These are phyloP conservation scores for Backusella sp. DNA, from an alignment of 192 early-diverging fungal species.

Conservation along the genomic window DNA sequence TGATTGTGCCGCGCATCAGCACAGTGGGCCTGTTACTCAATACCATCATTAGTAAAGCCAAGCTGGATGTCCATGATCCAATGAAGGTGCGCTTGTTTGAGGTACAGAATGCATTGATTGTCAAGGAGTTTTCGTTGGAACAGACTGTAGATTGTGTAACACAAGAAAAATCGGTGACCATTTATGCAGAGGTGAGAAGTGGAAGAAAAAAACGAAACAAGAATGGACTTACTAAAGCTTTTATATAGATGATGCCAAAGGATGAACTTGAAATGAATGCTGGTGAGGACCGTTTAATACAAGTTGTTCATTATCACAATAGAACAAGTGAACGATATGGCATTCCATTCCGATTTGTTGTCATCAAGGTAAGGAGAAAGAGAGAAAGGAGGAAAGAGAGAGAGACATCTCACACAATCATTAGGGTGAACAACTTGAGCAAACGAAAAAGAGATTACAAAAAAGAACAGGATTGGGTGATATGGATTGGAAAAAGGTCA, in stretches of 20 bases:
- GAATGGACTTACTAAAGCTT: not conserved
- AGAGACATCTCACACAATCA: not conserved
- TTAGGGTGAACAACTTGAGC: conserved; percentile 62
- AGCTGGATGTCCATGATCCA: conserved; percentile 5
- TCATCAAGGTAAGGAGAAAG: conserved; percentile 40
- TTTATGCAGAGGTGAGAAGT: conserved; percentile 59
- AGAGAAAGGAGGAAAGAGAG: not conserved
- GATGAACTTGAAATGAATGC: conserved; percentile 44
- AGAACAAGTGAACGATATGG: conserved; percentile 69
- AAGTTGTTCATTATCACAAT: conserved; percentile 77
- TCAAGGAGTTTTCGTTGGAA: conserved; percentile 27
- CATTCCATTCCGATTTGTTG: conserved; percentile 79
- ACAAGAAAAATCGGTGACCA: conserved; percentile 16
- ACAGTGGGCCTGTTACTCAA: not conserved
- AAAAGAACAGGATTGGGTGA: conserved; percentile 70
- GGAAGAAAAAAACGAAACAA: too few species aligned
- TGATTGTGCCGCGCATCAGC: conserved; percentile 9
- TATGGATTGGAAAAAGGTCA: conserved; percentile 77
- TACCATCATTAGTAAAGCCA: conserved; percentile 9
- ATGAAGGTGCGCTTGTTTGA: conserved; percentile 19
- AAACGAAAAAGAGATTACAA: conserved; percentile 73
- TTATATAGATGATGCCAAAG: conserved; percentile 38
- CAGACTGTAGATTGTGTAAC: conserved; percentile 16
- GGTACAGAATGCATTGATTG: conserved; percentile 5
- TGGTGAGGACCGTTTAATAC: conserved; percentile 47